Evolutionary conservation across 768 basidiomycete genomes (phyloP).

Genomic region (Paxillus involutus): DNA sequence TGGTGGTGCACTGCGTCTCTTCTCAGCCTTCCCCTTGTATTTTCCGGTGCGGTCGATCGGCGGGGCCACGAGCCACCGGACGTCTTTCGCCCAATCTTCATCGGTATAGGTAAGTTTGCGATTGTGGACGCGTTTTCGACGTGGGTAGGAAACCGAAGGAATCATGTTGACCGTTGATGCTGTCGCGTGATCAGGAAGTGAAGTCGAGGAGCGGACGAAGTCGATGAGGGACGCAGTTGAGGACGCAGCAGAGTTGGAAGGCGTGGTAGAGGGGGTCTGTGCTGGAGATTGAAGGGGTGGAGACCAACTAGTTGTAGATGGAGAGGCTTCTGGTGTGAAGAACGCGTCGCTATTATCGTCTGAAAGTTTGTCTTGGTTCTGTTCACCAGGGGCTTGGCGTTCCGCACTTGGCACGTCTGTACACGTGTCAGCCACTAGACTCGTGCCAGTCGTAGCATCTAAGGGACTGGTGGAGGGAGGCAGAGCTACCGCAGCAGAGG

Average conservation of each 20-base stretch:
- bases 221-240: conserved; percentile 31
- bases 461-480: background rate
- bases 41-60: conserved; percentile 16
- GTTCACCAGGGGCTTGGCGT: background rate
- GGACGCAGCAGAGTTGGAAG: conserved; percentile 29
- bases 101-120: conserved; percentile 43
- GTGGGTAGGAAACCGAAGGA: conserved; percentile 1
- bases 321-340: conserved; percentile 62
- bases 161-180: conserved; percentile 21
- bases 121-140: conserved; percentile 15
- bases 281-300: conserved; percentile 11
- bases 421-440: background rate
- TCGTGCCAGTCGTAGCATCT: background rate
- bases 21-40: conserved; percentile 18
- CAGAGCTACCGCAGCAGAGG: background rate
- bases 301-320: conserved; percentile 45
- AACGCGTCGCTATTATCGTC: conserved; percentile 46
- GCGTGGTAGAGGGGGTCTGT: conserved; percentile 19
- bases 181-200: conserved; percentile 28
- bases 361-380: background rate
- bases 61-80: conserved; percentile 58
- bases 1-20: conserved; percentile 19
- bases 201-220: conserved; percentile 32
- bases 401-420: background rate
- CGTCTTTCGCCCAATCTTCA: conserved; percentile 68